Conservation (phyloP, 257 asterid genomes). For the Jacaranda mimosifolia region DNA sequence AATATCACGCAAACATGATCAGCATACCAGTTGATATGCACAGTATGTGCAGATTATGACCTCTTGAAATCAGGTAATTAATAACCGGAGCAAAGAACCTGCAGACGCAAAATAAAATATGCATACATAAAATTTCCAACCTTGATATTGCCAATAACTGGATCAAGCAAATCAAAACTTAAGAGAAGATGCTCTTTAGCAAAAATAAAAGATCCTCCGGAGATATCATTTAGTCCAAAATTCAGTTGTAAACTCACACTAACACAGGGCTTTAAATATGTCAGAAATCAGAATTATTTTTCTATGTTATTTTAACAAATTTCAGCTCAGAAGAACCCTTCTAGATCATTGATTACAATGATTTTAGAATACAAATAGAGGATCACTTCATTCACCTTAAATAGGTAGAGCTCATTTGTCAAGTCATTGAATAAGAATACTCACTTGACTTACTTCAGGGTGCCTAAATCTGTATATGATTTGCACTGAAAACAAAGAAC, state of each 20-base stretch:
- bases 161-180: neutral
- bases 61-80: conserved; percentile 64
- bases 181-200: neutral
- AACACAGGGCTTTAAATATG: no score
- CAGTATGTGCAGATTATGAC: conserved; percentile 69
- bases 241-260: no score
- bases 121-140: neutral
- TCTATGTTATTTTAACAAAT: neutral
- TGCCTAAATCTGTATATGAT: neutral
- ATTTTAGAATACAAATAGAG: no score
- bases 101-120: conserved; percentile 34
- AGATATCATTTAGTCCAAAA: no score
- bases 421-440: neutral
- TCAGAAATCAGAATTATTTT: neutral
- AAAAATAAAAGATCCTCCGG: no score
- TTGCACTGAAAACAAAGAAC: neutral
- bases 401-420: neutral
- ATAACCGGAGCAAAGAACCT: conserved; percentile 95
- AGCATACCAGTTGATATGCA: conserved; percentile 86
- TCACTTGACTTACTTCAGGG: neutral
- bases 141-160: conserved; percentile 19
- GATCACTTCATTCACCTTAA: neutral
- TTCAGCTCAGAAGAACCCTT: neutral
- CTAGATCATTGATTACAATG: neutral
- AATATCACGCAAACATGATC: no score